These are phyloP conservation scores for Macrophomina tecta DNA, from an alignment of 2,329 filamentous ascomycete genomes.

Conservation along the genomic window DNA sequence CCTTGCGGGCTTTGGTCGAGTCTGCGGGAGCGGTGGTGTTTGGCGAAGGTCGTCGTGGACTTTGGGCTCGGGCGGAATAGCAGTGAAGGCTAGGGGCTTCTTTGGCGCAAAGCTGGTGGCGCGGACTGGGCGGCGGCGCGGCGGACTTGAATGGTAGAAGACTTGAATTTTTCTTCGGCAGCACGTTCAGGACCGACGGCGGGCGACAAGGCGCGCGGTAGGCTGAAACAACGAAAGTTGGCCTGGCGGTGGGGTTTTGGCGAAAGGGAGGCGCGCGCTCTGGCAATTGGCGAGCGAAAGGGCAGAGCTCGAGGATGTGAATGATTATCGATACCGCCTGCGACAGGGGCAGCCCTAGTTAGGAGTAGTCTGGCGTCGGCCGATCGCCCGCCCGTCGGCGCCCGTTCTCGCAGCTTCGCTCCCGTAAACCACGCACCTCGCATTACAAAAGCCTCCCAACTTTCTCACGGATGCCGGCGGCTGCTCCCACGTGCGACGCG, in stretches of 20 bases:
- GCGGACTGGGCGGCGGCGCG: background rate
- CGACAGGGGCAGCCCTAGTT: conserved; percentile 13
- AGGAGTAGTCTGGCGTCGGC: too few species aligned
- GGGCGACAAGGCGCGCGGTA: conserved; percentile 15
- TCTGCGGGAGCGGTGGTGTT: background rate
- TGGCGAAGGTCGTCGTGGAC: background rate
- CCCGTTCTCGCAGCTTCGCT: background rate
- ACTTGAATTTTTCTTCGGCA: background rate
- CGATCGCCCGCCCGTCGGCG: conserved; percentile 7
- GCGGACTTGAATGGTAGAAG: background rate
- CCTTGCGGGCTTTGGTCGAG: background rate
- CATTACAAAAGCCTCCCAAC: background rate
- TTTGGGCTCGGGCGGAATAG: background rate
- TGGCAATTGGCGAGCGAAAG: conserved; percentile 23
- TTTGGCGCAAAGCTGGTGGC: background rate
- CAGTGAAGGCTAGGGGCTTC: background rate
- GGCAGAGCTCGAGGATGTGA: conserved; percentile 11
- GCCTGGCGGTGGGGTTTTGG: conserved; percentile 21
- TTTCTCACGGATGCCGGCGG: conserved; percentile 11
- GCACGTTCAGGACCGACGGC: conserved; percentile 5
- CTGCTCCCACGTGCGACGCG: conserved; percentile 20
- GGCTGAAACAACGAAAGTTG: conserved; percentile 22
- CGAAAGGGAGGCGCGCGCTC: conserved; percentile 25
- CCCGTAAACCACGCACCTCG: background rate
- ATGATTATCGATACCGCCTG: conserved; percentile 16